phyloP scores from a whole-genome alignment of 495 filamentous ascomycete species.

The Poronia punctata region DNA sequence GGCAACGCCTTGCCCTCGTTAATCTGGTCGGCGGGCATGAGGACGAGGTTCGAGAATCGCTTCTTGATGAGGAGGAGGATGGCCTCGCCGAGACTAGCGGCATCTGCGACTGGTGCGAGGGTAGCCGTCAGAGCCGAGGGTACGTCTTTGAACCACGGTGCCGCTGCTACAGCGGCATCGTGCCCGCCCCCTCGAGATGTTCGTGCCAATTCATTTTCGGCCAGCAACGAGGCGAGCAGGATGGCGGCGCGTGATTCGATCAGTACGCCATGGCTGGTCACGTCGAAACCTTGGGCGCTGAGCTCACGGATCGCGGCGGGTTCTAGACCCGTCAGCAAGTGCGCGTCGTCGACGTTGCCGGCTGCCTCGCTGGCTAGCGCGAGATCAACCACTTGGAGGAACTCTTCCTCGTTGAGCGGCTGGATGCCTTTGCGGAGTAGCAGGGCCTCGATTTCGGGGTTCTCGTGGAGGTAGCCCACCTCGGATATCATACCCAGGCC shows the following conservation, averaged over 20 bases:
- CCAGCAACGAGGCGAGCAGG: not conserved
- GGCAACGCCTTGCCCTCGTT: slow-evolving; percentile 17
- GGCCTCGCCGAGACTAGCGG: slow-evolving; percentile 5
- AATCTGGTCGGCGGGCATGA: slow-evolving; percentile 28
- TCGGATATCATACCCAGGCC: slow-evolving; percentile 17
- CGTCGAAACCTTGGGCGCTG: slow-evolving; percentile 10
- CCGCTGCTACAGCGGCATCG: not conserved
- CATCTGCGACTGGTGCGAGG: slow-evolving; percentile 2
- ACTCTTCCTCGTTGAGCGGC: slow-evolving; percentile 27
- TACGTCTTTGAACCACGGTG: slow-evolving; percentile 7
- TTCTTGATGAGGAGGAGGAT: slow-evolving; percentile 13
- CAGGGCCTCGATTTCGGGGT: slow-evolving; percentile 18
- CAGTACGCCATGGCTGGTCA: not conserved
- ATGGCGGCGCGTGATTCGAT: not conserved
- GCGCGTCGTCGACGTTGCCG: not conserved
- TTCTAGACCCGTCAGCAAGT: slow-evolving; percentile 22
- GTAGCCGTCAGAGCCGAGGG: not conserved
- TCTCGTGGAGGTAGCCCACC: slow-evolving; percentile 20
- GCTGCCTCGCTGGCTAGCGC: slow-evolving; percentile 1
- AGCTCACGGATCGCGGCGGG: slow-evolving; percentile 10
- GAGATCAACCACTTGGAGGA: slow-evolving; percentile 28
- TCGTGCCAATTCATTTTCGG: not conserved
- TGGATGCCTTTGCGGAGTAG: slow-evolving; percentile 22
- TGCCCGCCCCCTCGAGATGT: not conserved
- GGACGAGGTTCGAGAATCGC: slow-evolving; percentile 23